A percentile compares a stretch with the other conserved stretches of the same genome.
Evolutionary conservation across 2,329 filamentous ascomycete species (phyloP).

Genomic region (Amauroascus niger): DNA sequence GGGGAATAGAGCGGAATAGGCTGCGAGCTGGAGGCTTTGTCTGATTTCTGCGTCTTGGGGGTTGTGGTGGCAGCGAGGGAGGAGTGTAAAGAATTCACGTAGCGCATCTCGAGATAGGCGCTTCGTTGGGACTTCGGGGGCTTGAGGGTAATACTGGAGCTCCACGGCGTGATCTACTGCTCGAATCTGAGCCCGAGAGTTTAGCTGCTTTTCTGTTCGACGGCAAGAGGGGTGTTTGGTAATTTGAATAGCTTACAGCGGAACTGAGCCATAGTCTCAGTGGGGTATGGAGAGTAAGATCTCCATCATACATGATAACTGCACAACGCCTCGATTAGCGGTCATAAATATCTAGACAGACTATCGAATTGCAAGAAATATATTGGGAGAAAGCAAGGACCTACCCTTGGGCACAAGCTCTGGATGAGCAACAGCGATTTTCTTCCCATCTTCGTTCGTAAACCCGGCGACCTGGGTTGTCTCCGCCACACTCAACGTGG

Average conservation of each 20-base stretch:
- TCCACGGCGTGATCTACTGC: slow-evolving; percentile 17
- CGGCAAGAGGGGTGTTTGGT: background rate
- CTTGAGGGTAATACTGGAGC: slow-evolving; percentile 15
- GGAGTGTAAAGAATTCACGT: slow-evolving; percentile 12
- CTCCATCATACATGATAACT: slow-evolving; percentile 13
- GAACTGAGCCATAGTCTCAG: slow-evolving; percentile 15
- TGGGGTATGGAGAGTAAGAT: slow-evolving; percentile 13
- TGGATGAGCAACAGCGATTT: slow-evolving; percentile 17
- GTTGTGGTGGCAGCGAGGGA: slow-evolving; percentile 12
- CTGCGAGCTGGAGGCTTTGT: slow-evolving; percentile 14
- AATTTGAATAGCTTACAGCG: slow-evolving; percentile 7
- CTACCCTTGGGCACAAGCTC: slow-evolving; percentile 21
- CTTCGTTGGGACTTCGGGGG: slow-evolving; percentile 15
- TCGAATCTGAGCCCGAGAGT: slow-evolving; percentile 9
- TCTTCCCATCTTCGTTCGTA: slow-evolving; percentile 13
- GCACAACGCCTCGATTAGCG: background rate
- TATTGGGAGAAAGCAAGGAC: background rate
- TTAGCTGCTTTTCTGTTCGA: background rate
- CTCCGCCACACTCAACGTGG: slow-evolving; percentile 16
- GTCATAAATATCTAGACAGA: no score
- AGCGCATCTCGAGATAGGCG: slow-evolving; percentile 13
- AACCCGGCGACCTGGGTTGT: slow-evolving; percentile 15
- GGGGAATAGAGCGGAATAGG: slow-evolving; percentile 14
- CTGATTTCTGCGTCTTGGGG: slow-evolving; percentile 15
- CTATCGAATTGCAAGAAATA: no score